phyloP scores from a whole-genome alignment of 139 green algal genomes.

The Bryopsis sp. region DNA sequence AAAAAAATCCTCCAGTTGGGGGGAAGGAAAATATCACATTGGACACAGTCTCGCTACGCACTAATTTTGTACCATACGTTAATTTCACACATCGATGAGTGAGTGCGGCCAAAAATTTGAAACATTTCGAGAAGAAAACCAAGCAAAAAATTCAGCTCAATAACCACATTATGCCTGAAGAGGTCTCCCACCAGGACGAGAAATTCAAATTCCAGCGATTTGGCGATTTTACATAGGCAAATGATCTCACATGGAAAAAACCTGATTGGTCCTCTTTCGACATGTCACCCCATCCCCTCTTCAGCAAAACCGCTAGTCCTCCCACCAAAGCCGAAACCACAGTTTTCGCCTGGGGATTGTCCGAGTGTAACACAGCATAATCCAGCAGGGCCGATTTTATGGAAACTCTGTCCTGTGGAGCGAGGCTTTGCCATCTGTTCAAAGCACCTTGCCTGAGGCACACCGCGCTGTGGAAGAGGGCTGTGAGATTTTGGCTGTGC shows the following conservation, averaged over 20 bases:
- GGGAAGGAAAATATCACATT: too few relatives aligned
- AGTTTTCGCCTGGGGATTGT: neutral
- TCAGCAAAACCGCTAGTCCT: slow-evolving; percentile 49
- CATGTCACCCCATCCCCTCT: slow-evolving; percentile 56
- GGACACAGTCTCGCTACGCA: too few relatives aligned
- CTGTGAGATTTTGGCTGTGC: too few relatives aligned
- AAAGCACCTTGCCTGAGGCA: neutral
- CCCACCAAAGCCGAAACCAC: slow-evolving; percentile 28
- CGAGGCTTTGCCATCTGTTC: neutral
- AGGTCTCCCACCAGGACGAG: slow-evolving; percentile 20
- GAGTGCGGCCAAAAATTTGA: too few relatives aligned
- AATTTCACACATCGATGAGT: too few relatives aligned
- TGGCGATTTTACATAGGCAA: neutral
- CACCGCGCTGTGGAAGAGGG: neutral
- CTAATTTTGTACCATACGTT: too few relatives aligned
- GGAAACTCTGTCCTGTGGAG: neutral
- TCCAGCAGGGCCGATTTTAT: neutral
- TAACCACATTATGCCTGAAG: neutral
- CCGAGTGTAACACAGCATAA: neutral
- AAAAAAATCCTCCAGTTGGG: too few relatives aligned
- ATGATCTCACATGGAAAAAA: slow-evolving; percentile 30
- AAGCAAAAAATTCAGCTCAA: neutral
- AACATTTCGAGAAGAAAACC: too few relatives aligned
- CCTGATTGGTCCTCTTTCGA: slow-evolving; percentile 20
- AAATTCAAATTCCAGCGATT: neutral